Base-by-base conservation (phyloP, 371 early-diverging fungal species). In the Syncephalastrum racemosum region DNA sequence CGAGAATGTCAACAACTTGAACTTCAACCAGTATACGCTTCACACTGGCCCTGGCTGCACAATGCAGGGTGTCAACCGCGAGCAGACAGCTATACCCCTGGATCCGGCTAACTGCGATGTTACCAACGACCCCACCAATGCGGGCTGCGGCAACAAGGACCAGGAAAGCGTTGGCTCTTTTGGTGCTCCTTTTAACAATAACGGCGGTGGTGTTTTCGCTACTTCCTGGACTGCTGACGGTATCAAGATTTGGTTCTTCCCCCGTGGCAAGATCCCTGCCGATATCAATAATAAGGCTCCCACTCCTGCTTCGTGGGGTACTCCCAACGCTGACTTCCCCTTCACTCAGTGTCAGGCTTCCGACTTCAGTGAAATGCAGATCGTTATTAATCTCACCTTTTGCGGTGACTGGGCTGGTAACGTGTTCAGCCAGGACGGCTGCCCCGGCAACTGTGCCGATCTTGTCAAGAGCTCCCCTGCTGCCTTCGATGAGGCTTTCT, bases 181-280 rank as follows among this genome's bases (percentile, higher is more conserved):
- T 58, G 79, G 76, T 15, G 15, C 40, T 4, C 45, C 39, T 1
- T 71, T 76, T 53, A 73, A 79, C 49, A 44, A 43, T 4, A 45
- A 41, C 25, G 58, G 61, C 4, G 79, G 76, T 31, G 79, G 79
- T 24, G 67, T 79, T 7, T 76, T 60, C 54, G 76, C 64, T 3
- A 50, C 60, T 18, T 54, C 54, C 45, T 73, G 73, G 75, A 24
- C 50, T 36, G 44, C 23, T 6, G 18, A n/a, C 3, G 67, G 60
- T 13, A 65, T 76, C 60, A 67, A 67, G 42, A 54, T 73, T 46
- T 79, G 71, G 71, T 64, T 58, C 53, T 79, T 73, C 54, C 46
- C 46, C 6, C 46, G 72, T 12, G 40, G 41, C 43, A 22, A 27
- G 15, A 64, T 75, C 40, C 79, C 79, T 4, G 25, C 44, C 10